Conservation (phyloP, 768 basidiomycete species). For the Suillus discolor region DNA sequence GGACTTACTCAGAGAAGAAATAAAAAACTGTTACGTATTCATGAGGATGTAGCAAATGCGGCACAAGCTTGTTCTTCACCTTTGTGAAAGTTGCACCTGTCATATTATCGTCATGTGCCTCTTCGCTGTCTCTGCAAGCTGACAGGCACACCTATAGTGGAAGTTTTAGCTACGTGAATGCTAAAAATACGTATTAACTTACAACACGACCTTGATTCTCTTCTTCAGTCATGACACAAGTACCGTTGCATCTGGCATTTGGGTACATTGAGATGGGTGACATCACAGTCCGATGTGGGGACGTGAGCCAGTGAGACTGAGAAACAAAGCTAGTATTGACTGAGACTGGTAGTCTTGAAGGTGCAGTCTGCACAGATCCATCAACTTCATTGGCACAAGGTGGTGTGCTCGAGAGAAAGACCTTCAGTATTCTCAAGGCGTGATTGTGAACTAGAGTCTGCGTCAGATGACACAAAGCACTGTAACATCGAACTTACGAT, state of each 20-base stretch:
- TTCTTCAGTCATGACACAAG: slow-evolving; percentile 2
- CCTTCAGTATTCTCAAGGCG: not conserved
- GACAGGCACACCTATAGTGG: slow-evolving; percentile 25
- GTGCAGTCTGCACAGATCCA: not conserved
- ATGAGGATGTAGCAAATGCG: not conserved
- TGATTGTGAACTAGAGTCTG: not conserved
- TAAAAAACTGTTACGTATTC: not conserved
- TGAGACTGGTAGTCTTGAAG: not conserved
- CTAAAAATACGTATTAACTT: not conserved
- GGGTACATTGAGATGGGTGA: not conserved
- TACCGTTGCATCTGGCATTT: not conserved
- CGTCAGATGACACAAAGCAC: not conserved
- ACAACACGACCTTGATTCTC: slow-evolving; percentile 18
- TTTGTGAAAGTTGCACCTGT: slow-evolving; percentile 26
- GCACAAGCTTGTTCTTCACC: slow-evolving; percentile 15
- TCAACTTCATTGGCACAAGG: not conserved
- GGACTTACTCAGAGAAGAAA: not conserved
- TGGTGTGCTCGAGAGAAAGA: not conserved
- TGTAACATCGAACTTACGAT: not conserved
- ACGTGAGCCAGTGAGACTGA: not conserved
- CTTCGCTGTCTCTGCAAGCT: slow-evolving; percentile 26
- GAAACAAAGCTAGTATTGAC: not conserved
- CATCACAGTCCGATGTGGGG: not conserved
- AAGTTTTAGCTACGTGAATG: not conserved
- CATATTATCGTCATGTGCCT: slow-evolving; percentile 24